Base-by-base conservation (phyloP, 345 rosid genomes). In the Abelmoschus esculentus region DNA sequence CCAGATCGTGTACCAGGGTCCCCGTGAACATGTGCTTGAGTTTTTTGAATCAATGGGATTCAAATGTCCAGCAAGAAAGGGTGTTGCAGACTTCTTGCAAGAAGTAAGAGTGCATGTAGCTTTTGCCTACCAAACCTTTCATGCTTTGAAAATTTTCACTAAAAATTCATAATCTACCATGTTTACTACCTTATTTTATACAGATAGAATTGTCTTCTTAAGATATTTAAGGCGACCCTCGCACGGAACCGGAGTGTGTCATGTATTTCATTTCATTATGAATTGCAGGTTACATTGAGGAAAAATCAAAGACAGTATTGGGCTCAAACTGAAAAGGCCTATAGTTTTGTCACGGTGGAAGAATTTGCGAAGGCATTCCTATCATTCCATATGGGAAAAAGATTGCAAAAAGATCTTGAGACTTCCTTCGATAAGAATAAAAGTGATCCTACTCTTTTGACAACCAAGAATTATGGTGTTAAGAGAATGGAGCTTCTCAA, bases 281-380 rank as follows among this genome's bases (percentile, higher is more conserved):
- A 42, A 49, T 75, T 70, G 73, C 70, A 91, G 97, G 96, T 92
- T 74, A 90, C 93, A 52, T 92, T 93, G 2, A 83, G 6, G 76
- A 89, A 89, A 73, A 93, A 92, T 82, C 96, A 89, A 68, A 55
- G 67, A 77, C 93, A 86, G 80, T 89, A 91, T 55, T 91, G 97
- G 96, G 58, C 75, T 22, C 66, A 71, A 9, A 80, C 58, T 68
- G 83, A 85, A 13, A 82, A 79, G 70, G 85, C 89, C 62, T 86
- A 92, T 70, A 77, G 76, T 36, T 92, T 83, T 74, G 78, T 90
- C 32, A 75, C 79, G 6, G 93, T 81, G 64, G 57, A 78, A 15
- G 89, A 90, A 72, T 92, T 92, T 56, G 79, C 83, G 2, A 88
- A 83, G 73, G 95, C 96, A 40, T 92, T 86, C 74, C 85, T 80